Base-by-base conservation (phyloP, 495 filamentous ascomycete genomes). In the Geoglossum glabrum region DNA sequence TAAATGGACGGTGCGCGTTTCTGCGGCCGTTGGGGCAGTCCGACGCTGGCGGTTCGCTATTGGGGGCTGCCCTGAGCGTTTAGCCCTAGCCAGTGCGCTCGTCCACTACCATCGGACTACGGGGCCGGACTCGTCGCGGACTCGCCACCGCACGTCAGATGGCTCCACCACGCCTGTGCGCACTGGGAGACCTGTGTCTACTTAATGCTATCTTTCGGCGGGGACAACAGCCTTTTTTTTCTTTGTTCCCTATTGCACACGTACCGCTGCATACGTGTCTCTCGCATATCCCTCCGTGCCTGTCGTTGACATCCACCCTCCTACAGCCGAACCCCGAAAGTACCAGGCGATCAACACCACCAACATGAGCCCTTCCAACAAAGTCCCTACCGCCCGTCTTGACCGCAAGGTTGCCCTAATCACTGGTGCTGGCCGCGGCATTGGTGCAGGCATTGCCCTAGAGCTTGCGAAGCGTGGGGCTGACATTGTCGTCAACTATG, bases 401-500 rank as follows among this genome's bases (percentile, higher is more conserved):
- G 47, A 62, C 47, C 66, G 69, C 19, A 67, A 70, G 40, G 72
- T 76, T 2, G 75, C 74, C 27, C 67, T 78, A 0, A 65, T 78
- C 0, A 78, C 75, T 0, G 75, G 74, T 30, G 71, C 73, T 10
- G 72, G 71, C 1, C 74, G 74, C 11, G 75, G 75, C 11, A 78
- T 78, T 57, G 75, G 75, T 23, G 70, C 70, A 5, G 73, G 70
- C 6, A 74, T 77, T 7, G 74, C 74, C 13, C 62, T 66, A 8
- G 71, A 74, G 6, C 69, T 78, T 15, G 74, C 40, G 28, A 15
- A 28, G 0, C 49, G 36, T 7, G 71, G 19, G 38, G 60, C 70
- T 19, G 55, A 65, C 25, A 11, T 46, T 5, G 69, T 67, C 34
- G 62, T 74, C 49, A 72, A 72, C 63, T 73, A 73, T 59, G 52